Evolutionary conservation across 306 rosid genomes (phyloP).

Genomic region (Echinosophora koreensis): DNA sequence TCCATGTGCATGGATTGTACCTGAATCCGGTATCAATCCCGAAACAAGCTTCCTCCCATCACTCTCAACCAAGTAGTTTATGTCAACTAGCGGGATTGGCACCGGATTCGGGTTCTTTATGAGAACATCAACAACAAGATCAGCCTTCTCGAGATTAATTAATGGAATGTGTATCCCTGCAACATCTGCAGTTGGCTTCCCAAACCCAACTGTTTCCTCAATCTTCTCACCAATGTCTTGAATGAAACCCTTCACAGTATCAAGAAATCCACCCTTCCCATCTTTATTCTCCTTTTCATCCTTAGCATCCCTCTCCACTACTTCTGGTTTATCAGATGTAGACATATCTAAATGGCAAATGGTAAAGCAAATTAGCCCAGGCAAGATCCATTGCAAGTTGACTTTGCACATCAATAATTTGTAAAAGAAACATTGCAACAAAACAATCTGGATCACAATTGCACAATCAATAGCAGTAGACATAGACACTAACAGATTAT

Average conservation of each 20-base stretch:
- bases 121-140: conserved; percentile 74
- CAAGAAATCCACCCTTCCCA: conserved; percentile 69
- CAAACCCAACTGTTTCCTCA: conserved; percentile 74
- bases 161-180: conserved; percentile 65
- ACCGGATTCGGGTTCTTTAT: conserved; percentile 83
- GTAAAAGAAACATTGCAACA: background rate
- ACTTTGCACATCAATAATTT: background rate
- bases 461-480: background rate
- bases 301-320: conserved; percentile 57
- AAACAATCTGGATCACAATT: conserved; percentile 1
- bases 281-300: conserved; percentile 53
- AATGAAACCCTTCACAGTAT: conserved; percentile 77
- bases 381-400: conserved; percentile 2
- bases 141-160: conserved; percentile 72
- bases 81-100: conserved; percentile 82
- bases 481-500: background rate
- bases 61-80: conserved; percentile 77
- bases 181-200: conserved; percentile 87
- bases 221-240: conserved; percentile 83
- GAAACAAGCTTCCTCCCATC: conserved; percentile 81
- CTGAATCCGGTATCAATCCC: conserved; percentile 86
- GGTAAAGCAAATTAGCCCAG: conserved; percentile 22
- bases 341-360: conserved; percentile 53
- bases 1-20: conserved; percentile 79
- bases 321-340: conserved; percentile 58